These are phyloP conservation scores for Leccinum variicolor DNA, from an alignment of 768 basidiomycete genomes.

Conservation along the genomic window DNA sequence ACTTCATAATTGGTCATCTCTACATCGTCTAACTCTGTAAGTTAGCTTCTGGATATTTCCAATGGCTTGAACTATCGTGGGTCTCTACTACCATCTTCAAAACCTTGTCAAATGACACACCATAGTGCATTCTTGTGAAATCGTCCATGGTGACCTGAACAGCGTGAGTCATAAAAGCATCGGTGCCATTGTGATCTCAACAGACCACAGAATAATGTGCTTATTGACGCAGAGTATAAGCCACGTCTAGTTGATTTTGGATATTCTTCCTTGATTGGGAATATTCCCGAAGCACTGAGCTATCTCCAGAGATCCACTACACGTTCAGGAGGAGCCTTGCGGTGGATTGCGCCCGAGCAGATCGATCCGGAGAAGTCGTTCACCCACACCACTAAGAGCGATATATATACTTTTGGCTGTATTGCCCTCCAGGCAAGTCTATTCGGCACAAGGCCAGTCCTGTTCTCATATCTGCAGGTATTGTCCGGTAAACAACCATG, in stretches of 20 bases:
- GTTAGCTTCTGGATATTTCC: background rate
- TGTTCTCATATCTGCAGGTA: background rate
- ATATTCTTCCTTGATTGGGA: background rate
- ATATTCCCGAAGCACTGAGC: background rate
- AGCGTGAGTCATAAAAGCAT: background rate
- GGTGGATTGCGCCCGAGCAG: background rate
- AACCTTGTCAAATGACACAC: background rate
- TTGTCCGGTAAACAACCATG: background rate
- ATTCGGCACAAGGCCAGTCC: background rate
- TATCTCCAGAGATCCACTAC: background rate
- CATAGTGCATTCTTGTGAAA: background rate
- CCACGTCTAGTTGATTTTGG: background rate
- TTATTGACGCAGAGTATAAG: background rate
- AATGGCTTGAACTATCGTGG: background rate
- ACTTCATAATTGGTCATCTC: background rate
- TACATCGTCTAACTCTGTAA: background rate
- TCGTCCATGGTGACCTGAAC: constrained; percentile 1
- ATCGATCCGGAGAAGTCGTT: background rate
- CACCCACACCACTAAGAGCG: background rate
- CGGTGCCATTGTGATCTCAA: background rate
- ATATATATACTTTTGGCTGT: background rate
- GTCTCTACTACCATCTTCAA: background rate
- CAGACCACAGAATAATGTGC: background rate
- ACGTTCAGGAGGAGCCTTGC: background rate
- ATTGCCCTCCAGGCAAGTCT: background rate